Evolutionary conservation across 2,329 filamentous ascomycete species (phyloP).

Genomic region (Verticillium alfalfae): DNA sequence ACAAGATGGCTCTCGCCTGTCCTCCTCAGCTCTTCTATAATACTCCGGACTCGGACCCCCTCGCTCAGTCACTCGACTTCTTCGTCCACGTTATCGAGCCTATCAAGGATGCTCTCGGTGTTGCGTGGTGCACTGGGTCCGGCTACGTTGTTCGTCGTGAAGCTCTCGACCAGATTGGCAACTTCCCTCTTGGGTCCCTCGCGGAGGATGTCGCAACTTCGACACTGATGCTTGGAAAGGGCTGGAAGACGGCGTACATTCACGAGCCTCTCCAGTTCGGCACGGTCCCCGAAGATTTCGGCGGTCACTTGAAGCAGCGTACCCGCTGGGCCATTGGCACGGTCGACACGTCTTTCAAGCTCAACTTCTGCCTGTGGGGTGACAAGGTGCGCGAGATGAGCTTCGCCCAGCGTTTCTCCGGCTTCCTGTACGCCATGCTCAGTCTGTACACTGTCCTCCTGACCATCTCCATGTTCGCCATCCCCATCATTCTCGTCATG

Average conservation of each 20-base stretch:
- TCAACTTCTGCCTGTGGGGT: constrained; percentile 55
- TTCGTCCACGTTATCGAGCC: constrained; percentile 50
- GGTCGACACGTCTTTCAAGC: constrained; percentile 53
- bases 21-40: constrained; percentile 61
- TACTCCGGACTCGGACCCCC: constrained; percentile 50
- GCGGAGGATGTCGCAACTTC: constrained; percentile 58
- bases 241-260: constrained; percentile 57
- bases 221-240: constrained; percentile 50
- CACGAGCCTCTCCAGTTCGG: constrained; percentile 57
- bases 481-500: constrained; percentile 53
- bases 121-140: constrained; percentile 61
- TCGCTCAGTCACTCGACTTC: constrained; percentile 52
- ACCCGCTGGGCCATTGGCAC: constrained; percentile 52
- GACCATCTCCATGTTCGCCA: constrained; percentile 48
- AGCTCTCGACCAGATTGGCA: constrained; percentile 55
- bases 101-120: constrained; percentile 44
- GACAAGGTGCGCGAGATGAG: constrained; percentile 47
- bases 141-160: constrained; percentile 55
- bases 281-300: constrained; percentile 51
- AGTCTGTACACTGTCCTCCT: constrained; percentile 52
- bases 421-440: constrained; percentile 51
- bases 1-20: constrained; percentile 53
- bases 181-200: constrained; percentile 54
- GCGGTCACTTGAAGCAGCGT: constrained; percentile 50
- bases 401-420: constrained; percentile 51